phyloP scores from a whole-genome alignment of 306 rosid genomes.

The Vachellia pachyceras region DNA sequence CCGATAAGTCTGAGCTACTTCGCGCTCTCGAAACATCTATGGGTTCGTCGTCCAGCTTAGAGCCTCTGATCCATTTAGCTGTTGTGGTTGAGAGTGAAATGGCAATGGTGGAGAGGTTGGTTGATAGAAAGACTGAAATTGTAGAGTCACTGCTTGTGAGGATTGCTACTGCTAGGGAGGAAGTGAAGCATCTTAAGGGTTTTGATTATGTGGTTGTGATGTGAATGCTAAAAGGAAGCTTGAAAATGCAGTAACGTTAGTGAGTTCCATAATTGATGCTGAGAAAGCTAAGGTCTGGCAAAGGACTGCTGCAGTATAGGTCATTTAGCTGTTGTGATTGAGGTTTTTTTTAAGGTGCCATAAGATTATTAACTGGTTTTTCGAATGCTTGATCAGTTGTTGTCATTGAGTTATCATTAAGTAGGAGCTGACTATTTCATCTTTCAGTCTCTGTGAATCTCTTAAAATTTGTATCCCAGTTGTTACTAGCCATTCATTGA shows the following conservation, averaged over 20 bases:
- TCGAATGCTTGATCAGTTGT: not conserved
- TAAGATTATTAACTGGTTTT: not conserved
- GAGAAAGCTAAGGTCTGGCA: constrained; percentile 96
- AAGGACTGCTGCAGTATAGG: constrained; percentile 58
- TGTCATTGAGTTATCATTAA: not conserved
- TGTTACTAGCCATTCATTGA: too few species aligned
- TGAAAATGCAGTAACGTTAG: constrained; percentile 73
- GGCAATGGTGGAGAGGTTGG: constrained; percentile 81
- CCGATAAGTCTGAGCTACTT: constrained; percentile 67
- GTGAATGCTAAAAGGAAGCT: constrained; percentile 80
- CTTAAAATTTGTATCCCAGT: not conserved
- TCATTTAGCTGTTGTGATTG: constrained; percentile 1
- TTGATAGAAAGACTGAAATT: constrained; percentile 82
- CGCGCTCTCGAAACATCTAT: constrained; percentile 81
- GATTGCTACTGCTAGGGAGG: constrained; percentile 86
- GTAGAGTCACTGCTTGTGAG: constrained; percentile 74
- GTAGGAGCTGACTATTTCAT: not conserved
- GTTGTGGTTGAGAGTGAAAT: constrained; percentile 84
- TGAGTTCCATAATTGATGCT: constrained; percentile 77
- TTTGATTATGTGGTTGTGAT: constrained; percentile 95
- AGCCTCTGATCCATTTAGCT: constrained; percentile 59
- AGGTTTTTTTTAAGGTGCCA: constrained; percentile 22
- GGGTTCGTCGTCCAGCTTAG: constrained; percentile 64
- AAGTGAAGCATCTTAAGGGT: constrained; percentile 72
- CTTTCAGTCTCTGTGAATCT: not conserved